Conservation (phyloP, 2,329 filamentous ascomycete genomes). For the Pseudogymnoascus sp. region DNA sequence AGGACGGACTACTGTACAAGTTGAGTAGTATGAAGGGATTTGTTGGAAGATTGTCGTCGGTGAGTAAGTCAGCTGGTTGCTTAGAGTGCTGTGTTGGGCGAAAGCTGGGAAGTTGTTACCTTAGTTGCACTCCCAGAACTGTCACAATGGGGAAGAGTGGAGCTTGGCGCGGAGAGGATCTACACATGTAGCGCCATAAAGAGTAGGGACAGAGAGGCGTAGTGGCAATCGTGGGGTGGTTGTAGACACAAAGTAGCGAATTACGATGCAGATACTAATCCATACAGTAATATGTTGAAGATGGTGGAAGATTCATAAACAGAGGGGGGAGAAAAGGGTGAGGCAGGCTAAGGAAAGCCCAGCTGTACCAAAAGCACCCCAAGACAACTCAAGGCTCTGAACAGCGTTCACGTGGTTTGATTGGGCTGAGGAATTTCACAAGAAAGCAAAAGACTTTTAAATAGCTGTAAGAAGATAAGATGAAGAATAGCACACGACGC, state of each 20-base stretch:
- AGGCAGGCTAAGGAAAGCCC: background rate
- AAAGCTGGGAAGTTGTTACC: background rate
- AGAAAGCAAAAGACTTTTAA: background rate
- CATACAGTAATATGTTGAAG: background rate
- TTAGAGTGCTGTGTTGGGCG: background rate
- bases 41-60: background rate
- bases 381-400: background rate
- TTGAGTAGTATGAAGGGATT: background rate
- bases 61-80: background rate
- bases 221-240: background rate
- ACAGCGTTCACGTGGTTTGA: background rate
- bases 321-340: background rate
- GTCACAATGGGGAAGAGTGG: background rate
- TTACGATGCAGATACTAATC: background rate
- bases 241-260: background rate
- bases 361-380: background rate
- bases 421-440: background rate
- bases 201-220: background rate
- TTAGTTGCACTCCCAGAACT: background rate
- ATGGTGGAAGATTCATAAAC: background rate
- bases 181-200: background rate
- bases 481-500: slow-evolving; percentile 3
- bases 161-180: slow-evolving; percentile 1
- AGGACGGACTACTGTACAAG: background rate
- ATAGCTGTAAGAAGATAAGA: background rate